Conservation (phyloP, 257 asterid species). For the Penstemon eatonii region DNA sequence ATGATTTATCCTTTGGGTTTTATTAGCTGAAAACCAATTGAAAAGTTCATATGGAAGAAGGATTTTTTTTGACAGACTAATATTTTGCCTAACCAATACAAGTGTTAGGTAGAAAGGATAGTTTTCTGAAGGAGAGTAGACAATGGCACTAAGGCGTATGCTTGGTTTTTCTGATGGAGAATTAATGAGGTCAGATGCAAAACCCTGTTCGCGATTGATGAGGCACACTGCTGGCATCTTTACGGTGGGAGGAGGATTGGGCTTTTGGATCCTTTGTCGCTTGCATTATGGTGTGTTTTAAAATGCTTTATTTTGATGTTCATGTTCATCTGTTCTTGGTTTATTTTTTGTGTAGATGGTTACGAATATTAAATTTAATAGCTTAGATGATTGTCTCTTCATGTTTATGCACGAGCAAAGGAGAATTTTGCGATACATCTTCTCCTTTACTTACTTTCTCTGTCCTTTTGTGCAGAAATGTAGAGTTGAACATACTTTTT, state of each 20-base stretch:
- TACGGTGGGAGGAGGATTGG: slow-evolving; percentile 77
- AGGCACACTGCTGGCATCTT: slow-evolving; percentile 86
- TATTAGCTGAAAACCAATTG: not conserved
- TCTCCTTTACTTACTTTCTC: not conserved
- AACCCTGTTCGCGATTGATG: slow-evolving; percentile 81
- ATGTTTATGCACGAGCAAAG: not conserved
- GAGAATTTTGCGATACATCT: slow-evolving; percentile 9
- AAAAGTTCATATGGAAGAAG: not conserved
- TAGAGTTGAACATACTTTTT: not conserved
- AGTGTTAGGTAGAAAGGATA: slow-evolving; percentile 4
- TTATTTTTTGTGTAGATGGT: not conserved
- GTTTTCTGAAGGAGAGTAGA: slow-evolving; percentile 20
- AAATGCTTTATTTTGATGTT: slow-evolving; percentile 7
- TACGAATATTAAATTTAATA: too few relatives aligned
- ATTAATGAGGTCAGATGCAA: slow-evolving; percentile 83
- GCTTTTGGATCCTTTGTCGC: slow-evolving; percentile 91
- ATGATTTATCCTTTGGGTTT: too few relatives aligned
- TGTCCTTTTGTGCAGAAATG: not conserved
- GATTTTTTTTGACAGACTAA: slow-evolving; percentile 1
- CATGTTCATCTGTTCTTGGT: not conserved
- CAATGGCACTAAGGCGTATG: slow-evolving; percentile 75
- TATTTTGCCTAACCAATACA: not conserved
- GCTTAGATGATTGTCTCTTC: slow-evolving; percentile 3
- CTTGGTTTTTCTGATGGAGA: slow-evolving; percentile 87
- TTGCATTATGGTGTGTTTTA: slow-evolving; percentile 67